A percentile compares a stretch with the other conserved stretches of the same genome.
phyloP scores from a whole-genome alignment of 2,329 filamentous ascomycete genomes.

The Talaromyces sp. region DNA sequence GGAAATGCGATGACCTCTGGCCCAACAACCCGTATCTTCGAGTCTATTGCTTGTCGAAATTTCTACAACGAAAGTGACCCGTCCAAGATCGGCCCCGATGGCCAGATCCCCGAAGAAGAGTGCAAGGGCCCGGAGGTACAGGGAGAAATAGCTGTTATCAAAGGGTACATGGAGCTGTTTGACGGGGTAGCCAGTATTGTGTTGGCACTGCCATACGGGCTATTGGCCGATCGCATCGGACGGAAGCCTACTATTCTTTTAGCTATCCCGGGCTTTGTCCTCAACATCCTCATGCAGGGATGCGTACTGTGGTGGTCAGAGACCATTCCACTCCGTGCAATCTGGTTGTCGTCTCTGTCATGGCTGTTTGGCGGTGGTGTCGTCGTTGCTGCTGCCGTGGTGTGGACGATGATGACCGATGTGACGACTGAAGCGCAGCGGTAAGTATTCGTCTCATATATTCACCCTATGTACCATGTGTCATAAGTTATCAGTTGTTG shows the following conservation, averaged over 20 bases:
- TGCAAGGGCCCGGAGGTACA: slow-evolving; percentile 49
- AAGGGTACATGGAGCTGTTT: slow-evolving; percentile 48
- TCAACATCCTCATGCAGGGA: slow-evolving; percentile 30
- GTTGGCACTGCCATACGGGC: slow-evolving; percentile 47
- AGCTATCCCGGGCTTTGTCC: slow-evolving; percentile 37
- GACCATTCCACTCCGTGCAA: slow-evolving; percentile 41
- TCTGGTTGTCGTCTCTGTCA: slow-evolving; percentile 46
- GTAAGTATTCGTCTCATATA: slow-evolving; percentile 19
- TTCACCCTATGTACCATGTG: not conserved
- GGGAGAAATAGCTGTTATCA: slow-evolving; percentile 46
- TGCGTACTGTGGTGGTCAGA: slow-evolving; percentile 35
- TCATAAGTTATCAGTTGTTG: not conserved
- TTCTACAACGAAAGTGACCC: slow-evolving; percentile 41
- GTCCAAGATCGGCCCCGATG: slow-evolving; percentile 37
- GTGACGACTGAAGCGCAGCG: slow-evolving; percentile 45
- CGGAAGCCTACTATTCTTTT: slow-evolving; percentile 43
- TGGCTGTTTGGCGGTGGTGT: slow-evolving; percentile 46
- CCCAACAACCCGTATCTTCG: slow-evolving; percentile 46
- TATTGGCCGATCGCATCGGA: slow-evolving; percentile 45
- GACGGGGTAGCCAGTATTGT: slow-evolving; percentile 43
- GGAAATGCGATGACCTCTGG: slow-evolving; percentile 42
- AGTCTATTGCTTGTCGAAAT: slow-evolving; percentile 45
- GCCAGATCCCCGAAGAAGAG: slow-evolving; percentile 43
- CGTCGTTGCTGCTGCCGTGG: slow-evolving; percentile 44
- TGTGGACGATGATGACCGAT: slow-evolving; percentile 49